Evolutionary conservation across 2,329 filamentous ascomycete species (phyloP), one percentile per base, ranked within the genome.

Genomic region (Botrytis paeoniae): DNA sequence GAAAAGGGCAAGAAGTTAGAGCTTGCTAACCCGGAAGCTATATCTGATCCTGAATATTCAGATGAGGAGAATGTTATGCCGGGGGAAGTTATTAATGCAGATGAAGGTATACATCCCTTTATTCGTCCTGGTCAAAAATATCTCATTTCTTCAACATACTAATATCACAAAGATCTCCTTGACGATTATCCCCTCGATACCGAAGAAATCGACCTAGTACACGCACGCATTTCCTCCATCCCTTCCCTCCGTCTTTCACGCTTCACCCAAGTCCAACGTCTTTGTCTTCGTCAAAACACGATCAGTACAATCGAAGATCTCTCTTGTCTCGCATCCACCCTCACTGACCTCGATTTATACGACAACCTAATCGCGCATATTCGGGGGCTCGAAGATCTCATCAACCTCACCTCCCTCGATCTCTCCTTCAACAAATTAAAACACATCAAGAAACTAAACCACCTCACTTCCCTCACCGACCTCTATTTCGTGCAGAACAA

Each of bases 401-500:
- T 87, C 20, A 87, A 92, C 75, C 88, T 99, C 71, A 93, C 88
- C 9, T 92, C 85, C 73, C 89, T 99, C 71, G 96, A 99, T 81
- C 86, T 99, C 69, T 97, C 93, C 82, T 99, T 98, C 88, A 99
- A 99, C 86, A 98, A 98, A 85, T 95, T 99, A 85, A 98, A 97
- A 82, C 95, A 98, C 83, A 97, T 99, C 85, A 97, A 97, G 83
- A 90, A 95, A 79, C 85, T 98, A 76, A 87, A 88, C 73, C 92
- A 95, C 79, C 85, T 99, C 74, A 91, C 85, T 35, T 87, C 94
- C 71, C 87, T 98, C 73, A 92, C 87, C 75, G 94, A 98, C 77
- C 82, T 99, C 4, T 99, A 92, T 82, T 93, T 99, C 78, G 94
- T 98, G 68, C 93, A 97, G 80, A 98, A 99, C 84, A 96, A 96